phyloP scores from a whole-genome alignment of 441 rosid genomes.

The Dalechampia spathulata region DNA sequence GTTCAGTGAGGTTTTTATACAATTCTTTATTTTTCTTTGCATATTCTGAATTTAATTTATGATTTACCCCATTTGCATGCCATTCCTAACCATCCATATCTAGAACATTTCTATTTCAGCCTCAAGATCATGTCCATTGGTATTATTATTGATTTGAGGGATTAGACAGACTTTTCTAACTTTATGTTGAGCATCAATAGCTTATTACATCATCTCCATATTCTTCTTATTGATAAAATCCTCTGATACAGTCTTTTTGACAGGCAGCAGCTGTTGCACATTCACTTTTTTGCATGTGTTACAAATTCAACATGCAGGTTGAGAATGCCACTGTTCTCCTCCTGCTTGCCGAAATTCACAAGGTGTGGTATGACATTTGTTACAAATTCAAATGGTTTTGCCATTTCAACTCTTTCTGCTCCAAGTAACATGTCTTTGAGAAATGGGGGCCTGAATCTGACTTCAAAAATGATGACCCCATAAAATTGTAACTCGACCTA shows the following conservation, averaged over 20 bases:
- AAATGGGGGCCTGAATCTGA: too few species aligned
- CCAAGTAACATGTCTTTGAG: too few species aligned
- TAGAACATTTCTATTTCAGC: too few species aligned
- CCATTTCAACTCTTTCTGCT: too few species aligned
- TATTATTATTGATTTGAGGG: background rate
- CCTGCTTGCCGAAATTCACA: slow-evolving; percentile 94
- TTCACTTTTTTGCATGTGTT: slow-evolving; percentile 84
- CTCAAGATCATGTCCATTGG: too few species aligned
- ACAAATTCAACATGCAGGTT: slow-evolving; percentile 85
- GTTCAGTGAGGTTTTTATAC: slow-evolving; percentile 75
- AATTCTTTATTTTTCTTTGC: too few species aligned
- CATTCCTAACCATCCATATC: background rate
- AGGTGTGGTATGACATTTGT: slow-evolving; percentile 40
- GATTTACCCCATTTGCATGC: background rate
- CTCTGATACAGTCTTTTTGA: slow-evolving; percentile 20
- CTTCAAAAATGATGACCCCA: too few species aligned
- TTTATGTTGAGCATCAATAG: too few species aligned
- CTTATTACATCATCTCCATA: too few species aligned
- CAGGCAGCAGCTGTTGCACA: slow-evolving; percentile 94
- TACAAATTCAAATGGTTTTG: too few species aligned
- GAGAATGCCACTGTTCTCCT: slow-evolving; percentile 89
- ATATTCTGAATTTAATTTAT: background rate
- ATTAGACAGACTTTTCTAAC: background rate
- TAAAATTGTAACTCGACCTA: too few species aligned
- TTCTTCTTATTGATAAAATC: slow-evolving; percentile 6